Percentiles rank a stretch among this genome's conserved stretches.
Conservation (phyloP, 306 rosid species). For the Pachyrhizus erosus region DNA sequence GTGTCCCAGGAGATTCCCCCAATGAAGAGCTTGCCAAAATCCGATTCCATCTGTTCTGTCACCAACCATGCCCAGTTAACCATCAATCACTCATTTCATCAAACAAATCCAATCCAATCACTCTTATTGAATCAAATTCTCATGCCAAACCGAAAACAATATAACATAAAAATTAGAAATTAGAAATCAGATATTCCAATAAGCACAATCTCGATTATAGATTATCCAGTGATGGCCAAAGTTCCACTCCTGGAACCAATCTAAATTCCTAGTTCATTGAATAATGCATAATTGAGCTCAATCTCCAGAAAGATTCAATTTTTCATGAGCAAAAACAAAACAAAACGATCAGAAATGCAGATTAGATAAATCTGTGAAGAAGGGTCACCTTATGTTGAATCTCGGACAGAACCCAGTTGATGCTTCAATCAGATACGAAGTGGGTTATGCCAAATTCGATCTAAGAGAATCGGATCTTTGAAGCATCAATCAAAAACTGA, state of each 20-base stretch:
- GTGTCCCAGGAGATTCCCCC: slow-evolving; percentile 99
- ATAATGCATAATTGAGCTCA: slow-evolving; percentile 35
- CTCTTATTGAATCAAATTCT: slow-evolving; percentile 26
- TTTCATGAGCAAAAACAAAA: slow-evolving; percentile 27
- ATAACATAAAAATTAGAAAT: not conserved
- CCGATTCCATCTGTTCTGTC: slow-evolving; percentile 82
- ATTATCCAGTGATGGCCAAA: slow-evolving; percentile 33
- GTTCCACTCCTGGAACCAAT: slow-evolving; percentile 42
- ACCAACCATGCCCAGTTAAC: slow-evolving; percentile 50
- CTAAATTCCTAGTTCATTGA: slow-evolving; percentile 24
- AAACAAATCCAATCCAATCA: slow-evolving; percentile 38
- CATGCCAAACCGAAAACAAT: slow-evolving; percentile 30
- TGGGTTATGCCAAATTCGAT: slow-evolving; percentile 60
- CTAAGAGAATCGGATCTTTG: slow-evolving; percentile 72
- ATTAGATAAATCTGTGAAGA: slow-evolving; percentile 43
- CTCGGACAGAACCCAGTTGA: slow-evolving; percentile 65
- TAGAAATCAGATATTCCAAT: not conserved
- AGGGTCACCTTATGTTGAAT: slow-evolving; percentile 59
- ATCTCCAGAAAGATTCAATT: slow-evolving; percentile 35
- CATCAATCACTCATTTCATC: slow-evolving; percentile 36
- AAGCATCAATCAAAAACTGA: slow-evolving; percentile 53
- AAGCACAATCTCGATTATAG: slow-evolving; percentile 10
- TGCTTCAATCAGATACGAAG: slow-evolving; percentile 57
- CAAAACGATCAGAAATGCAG: slow-evolving; percentile 58
- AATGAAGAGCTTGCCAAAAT: slow-evolving; percentile 98